phyloP scores from a whole-genome alignment of 2,329 filamentous ascomycete genomes.

The Periconia sp. region DNA sequence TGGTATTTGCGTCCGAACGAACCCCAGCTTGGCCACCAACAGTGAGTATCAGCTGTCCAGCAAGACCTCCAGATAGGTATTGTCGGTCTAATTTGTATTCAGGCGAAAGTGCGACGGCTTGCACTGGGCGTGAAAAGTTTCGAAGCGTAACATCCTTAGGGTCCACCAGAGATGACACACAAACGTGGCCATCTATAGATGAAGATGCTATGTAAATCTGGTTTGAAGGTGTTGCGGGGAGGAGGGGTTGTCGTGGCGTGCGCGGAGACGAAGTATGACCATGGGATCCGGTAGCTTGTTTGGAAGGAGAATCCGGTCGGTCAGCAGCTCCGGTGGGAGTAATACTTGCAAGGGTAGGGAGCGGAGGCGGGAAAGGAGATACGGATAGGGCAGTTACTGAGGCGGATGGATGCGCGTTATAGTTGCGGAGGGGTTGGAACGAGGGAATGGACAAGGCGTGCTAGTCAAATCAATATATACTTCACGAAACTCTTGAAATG shows the following conservation, averaged over 20 bases:
- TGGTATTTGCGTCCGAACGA: slow-evolving; percentile 84
- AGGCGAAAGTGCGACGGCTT: slow-evolving; percentile 91
- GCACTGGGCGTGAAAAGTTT: slow-evolving; percentile 92
- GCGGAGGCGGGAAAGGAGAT: slow-evolving; percentile 76
- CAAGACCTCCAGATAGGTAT: slow-evolving; percentile 88
- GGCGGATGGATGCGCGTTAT: slow-evolving; percentile 84
- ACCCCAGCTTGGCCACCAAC: slow-evolving; percentile 78
- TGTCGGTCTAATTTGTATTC: slow-evolving; percentile 89
- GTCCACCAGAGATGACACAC: slow-evolving; percentile 85
- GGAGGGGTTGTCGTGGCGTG: slow-evolving; percentile 60
- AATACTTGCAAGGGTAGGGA: slow-evolving; percentile 43
- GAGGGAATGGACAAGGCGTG: slow-evolving; percentile 85
- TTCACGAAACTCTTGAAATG: not conserved
- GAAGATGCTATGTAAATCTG: slow-evolving; percentile 92
- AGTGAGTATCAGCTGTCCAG: slow-evolving; percentile 86
- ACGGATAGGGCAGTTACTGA: slow-evolving; percentile 90
- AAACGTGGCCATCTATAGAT: slow-evolving; percentile 95
- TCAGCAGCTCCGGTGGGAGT: slow-evolving; percentile 29
- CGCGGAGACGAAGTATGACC: slow-evolving; percentile 55
- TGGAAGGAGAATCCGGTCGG: slow-evolving; percentile 47
- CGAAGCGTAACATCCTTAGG: slow-evolving; percentile 87
- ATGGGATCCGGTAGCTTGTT: slow-evolving; percentile 31
- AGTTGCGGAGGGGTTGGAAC: slow-evolving; percentile 81
- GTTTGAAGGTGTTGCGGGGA: slow-evolving; percentile 78
- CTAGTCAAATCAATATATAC: slow-evolving; percentile 51